A percentile compares a stretch with the other conserved stretches of the same genome.
These are phyloP conservation scores for Suhomyces maxii DNA, from an alignment of 1,139 yeast genomes.

Conservation along the genomic window DNA sequence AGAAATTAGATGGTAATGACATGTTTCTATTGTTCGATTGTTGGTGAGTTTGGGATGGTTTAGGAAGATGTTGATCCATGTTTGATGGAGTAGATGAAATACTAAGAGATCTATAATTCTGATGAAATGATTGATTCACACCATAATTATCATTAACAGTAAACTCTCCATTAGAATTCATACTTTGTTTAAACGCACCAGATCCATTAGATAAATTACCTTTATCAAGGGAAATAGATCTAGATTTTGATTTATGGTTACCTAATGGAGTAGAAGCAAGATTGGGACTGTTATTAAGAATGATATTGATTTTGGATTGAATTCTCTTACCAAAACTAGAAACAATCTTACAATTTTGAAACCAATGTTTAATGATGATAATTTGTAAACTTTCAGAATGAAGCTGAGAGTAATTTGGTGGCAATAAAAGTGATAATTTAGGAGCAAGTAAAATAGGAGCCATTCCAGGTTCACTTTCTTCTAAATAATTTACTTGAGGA, in stretches of 20 bases:
- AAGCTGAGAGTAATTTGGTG: constrained; percentile 14
- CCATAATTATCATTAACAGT: constrained; percentile 12
- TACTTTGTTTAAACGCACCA: constrained; percentile 17
- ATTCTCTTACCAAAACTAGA: constrained; percentile 50
- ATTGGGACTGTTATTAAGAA: constrained; percentile 22
- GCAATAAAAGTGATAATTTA: constrained; percentile 26
- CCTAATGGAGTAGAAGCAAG: background rate
- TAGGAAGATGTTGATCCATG: constrained; percentile 1
- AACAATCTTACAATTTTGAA: constrained; percentile 43
- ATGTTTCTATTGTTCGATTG: constrained; percentile 9
- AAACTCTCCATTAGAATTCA: constrained; percentile 38
- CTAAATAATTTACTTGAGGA: constrained; percentile 24
- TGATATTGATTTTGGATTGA: constrained; percentile 44
- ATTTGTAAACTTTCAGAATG: constrained; percentile 25
- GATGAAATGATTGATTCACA: constrained; percentile 1
- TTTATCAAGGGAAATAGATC: constrained; percentile 9
- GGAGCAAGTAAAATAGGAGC: constrained; percentile 12
- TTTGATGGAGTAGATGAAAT: constrained; percentile 8
- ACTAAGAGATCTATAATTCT: constrained; percentile 10
- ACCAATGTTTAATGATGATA: constrained; percentile 42
- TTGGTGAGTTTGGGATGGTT: background rate
- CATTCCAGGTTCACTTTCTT: constrained; percentile 1
- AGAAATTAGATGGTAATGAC: constrained; percentile 13
- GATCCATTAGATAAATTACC: constrained; percentile 1
- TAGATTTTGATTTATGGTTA: constrained; percentile 11